These are phyloP conservation scores for Fibroporia radiculosa DNA, from an alignment of 768 basidiomycete species.

Conservation along the genomic window DNA sequence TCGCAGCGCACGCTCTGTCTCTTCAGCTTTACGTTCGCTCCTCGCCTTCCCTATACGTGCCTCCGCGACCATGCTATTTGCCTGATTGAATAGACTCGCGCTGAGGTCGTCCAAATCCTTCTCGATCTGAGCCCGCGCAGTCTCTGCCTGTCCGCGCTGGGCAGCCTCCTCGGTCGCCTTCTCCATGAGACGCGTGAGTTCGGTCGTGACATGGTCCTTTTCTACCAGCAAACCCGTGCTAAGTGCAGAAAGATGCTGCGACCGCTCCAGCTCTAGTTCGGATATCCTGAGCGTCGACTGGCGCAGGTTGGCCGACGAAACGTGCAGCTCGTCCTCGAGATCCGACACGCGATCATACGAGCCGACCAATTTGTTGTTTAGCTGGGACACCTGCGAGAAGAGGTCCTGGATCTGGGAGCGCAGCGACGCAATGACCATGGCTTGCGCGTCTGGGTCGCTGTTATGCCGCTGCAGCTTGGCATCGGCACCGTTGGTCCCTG, in stretches of 20 bases:
- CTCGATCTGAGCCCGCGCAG: conserved; percentile 76
- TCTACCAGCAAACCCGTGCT: conserved; percentile 92
- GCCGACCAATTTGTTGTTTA: conserved; percentile 88
- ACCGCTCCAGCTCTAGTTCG: conserved; percentile 77
- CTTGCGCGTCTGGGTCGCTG: conserved; percentile 58
- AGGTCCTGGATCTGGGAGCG: conserved; percentile 80
- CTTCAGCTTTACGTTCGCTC: conserved; percentile 69
- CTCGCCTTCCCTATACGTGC: conserved; percentile 61
- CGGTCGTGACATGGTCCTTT: conserved; percentile 79
- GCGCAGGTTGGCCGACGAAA: conserved; percentile 50
- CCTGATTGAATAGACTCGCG: conserved; percentile 82
- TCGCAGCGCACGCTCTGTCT: conserved; percentile 68
- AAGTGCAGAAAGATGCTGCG: conserved; percentile 81
- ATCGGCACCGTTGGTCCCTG: conserved; percentile 12
- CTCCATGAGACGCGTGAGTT: conserved; percentile 91
- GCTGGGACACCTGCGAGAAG: conserved; percentile 81
- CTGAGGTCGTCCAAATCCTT: conserved; percentile 93
- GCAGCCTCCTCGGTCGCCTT: conserved; percentile 93
- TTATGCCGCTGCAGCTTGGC: conserved; percentile 13
- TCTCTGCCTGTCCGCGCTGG: conserved; percentile 84
- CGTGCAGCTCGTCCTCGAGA: conserved; percentile 84
- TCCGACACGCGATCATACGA: conserved; percentile 90
- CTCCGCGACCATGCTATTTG: conserved; percentile 97
- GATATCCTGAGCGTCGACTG: conserved; percentile 59
- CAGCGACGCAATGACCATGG: conserved; percentile 73